Evolutionary conservation across 768 basidiomycete genomes (phyloP), one percentile per base, ranked within the genome.

Genomic region (Cystofilobasidium capitatum): DNA sequence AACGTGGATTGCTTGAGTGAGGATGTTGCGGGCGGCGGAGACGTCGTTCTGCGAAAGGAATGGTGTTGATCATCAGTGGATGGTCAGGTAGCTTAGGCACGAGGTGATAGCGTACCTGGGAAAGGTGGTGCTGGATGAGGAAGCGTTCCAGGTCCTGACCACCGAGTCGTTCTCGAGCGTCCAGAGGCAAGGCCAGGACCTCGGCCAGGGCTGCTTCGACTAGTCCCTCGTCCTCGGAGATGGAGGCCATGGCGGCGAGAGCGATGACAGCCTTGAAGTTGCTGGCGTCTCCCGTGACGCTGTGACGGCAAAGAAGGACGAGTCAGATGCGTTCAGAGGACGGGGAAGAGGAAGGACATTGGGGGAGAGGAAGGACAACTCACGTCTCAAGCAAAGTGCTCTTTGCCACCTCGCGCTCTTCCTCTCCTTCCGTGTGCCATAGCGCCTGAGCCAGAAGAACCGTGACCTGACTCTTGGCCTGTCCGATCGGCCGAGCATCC

Each of bases 121-220:
- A 80, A 26, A 92, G 82, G 73, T 86, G 80, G 72, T 91, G 85
- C 71, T 86, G 83, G 12, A 84, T 79, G 13, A 91, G 79, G 63
- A 96, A 80, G 74, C 87, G 84, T 51, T 85, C 82, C 39, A 89
- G 85, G 70, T 88, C 82, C 66, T 79, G 75, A 12, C 87, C 86
- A 77, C 93, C 92, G 62, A 88, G 81, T 44, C 80, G 76, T 55
- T 81, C 80, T 64, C 86, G 81, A 70, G 83, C 80, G 67, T 90
- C 85, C 22, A 85, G 73, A 0, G 90, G 83, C 29, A 91, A 79
- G 0, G 83, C 79, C 24, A 86, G 80, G 22, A 94, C 82, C 75
- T 96, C 91, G 0, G 88, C 86, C 16, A 93, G 78, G 0, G 91
- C 88, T 1, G 91, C 92, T 74, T 93, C 89, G 31, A 92, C 81